Evolutionary conservation across 106 monocot species (phyloP).

Genomic region (Amphibolis antarctica): DNA sequence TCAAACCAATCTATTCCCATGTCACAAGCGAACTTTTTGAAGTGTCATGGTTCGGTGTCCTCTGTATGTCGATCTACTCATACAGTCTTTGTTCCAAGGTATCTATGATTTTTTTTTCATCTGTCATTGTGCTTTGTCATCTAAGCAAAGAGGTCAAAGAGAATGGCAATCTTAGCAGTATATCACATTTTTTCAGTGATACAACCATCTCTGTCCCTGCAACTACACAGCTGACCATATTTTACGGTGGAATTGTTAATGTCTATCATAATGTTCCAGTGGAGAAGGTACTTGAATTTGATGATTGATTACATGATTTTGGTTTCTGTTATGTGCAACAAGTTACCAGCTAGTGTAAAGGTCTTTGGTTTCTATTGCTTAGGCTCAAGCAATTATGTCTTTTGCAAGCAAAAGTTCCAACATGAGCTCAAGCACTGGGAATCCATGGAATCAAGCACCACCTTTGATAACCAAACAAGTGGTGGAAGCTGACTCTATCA

Average conservation of each 20-base stretch:
- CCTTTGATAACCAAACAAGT: neutral
- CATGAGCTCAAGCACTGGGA: conserved; percentile 1
- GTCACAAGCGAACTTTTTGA: conserved; percentile 26
- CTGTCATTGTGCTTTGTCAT: neutral
- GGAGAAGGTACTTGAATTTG: conserved; percentile 45
- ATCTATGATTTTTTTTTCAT: neutral
- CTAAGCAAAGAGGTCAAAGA: neutral
- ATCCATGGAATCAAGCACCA: neutral
- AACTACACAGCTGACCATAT: conserved; percentile 55
- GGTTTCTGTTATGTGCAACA: neutral
- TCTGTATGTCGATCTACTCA: conserved; percentile 9
- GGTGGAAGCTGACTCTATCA: neutral
- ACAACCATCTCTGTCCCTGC: neutral
- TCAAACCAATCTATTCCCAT: conserved; percentile 17
- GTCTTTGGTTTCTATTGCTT: neutral
- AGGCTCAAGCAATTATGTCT: conserved; percentile 64
- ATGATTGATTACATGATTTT: neutral
- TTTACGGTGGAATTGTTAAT: conserved; percentile 54
- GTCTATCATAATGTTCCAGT: conserved; percentile 54
- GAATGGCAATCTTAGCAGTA: neutral
- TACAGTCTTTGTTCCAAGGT: conserved; percentile 41
- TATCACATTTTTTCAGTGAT: neutral
- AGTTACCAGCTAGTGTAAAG: neutral
- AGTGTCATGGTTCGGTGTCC: conserved; percentile 21
- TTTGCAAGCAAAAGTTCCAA: conserved; percentile 28